Evolutionary conservation across 495 filamentous ascomycete genomes (phyloP).

Genomic region (Barbatosphaeria neglecta): DNA sequence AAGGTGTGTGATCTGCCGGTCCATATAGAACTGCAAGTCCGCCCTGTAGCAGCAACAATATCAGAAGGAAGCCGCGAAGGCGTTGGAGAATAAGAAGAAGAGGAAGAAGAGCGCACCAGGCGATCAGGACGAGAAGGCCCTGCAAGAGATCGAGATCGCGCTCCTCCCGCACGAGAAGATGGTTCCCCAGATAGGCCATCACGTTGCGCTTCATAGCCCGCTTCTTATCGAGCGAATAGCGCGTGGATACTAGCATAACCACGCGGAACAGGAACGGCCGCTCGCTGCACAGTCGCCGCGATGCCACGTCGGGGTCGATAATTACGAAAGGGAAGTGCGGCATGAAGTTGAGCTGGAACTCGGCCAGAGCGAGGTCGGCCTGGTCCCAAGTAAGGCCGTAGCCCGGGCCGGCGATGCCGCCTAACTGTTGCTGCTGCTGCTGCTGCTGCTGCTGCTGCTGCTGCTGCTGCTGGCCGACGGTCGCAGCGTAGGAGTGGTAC

Average conservation of each 20-base stretch:
- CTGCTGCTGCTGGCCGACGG: background rate
- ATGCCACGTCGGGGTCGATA: slow-evolving; percentile 13
- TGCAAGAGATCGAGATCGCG: slow-evolving; percentile 18
- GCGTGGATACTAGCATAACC: slow-evolving; percentile 13
- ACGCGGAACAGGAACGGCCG: slow-evolving; percentile 18
- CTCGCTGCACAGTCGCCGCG: slow-evolving; percentile 9
- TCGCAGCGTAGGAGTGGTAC: background rate
- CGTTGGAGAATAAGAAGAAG: background rate
- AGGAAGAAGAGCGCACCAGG: slow-evolving; percentile 11
- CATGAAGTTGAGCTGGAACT: slow-evolving; percentile 14
- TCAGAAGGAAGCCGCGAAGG: background rate
- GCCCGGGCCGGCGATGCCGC: slow-evolving; percentile 8
- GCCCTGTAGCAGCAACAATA: slow-evolving; percentile 6
- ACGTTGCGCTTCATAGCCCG: slow-evolving; percentile 14
- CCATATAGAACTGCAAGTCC: slow-evolving; percentile 13
- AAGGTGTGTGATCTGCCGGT: slow-evolving; percentile 14
- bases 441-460: background rate
- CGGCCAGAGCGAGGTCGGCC: slow-evolving; percentile 14
- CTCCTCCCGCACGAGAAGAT: slow-evolving; percentile 17
- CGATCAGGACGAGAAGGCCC: slow-evolving; percentile 18
- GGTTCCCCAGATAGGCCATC: slow-evolving; percentile 18
- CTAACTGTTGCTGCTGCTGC: background rate
- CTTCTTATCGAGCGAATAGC: slow-evolving; percentile 14
- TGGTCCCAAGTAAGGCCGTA: slow-evolving; percentile 20
- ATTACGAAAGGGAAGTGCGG: slow-evolving; percentile 22